Percentiles rank a stretch among this genome's conserved stretches.
phyloP scores from a whole-genome alignment of 345 rosid genomes.

The Melaleuca quinquenervia region DNA sequence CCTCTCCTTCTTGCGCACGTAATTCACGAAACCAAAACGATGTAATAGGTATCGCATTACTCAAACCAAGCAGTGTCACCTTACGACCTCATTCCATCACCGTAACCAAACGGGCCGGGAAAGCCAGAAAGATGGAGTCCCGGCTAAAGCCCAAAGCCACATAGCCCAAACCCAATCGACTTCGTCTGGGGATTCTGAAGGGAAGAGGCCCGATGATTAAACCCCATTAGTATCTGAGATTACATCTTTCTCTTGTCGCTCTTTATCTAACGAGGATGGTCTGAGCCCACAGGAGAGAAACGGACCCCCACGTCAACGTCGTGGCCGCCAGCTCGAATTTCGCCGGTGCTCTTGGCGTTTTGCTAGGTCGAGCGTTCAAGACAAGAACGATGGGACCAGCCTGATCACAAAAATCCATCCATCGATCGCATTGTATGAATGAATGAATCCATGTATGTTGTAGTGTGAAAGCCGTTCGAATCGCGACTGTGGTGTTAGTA shows the following conservation, averaged over 20 bases:
- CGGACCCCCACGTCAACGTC: not conserved
- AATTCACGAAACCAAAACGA: too few relatives aligned
- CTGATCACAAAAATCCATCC: not conserved
- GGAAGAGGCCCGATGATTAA: not conserved
- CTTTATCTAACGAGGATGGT: not conserved
- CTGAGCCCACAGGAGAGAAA: not conserved
- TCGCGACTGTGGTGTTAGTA: not conserved
- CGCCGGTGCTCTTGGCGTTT: not conserved
- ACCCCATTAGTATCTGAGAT: not conserved
- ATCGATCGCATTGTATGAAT: not conserved
- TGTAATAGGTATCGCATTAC: too few relatives aligned
- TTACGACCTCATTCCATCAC: not conserved
- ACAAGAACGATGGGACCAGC: not conserved
- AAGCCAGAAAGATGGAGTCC: not conserved
- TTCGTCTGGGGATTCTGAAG: not conserved
- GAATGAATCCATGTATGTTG: too few relatives aligned
- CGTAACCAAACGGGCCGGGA: not conserved
- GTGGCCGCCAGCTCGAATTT: not conserved
- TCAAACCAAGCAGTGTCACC: too few relatives aligned
- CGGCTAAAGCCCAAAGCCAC: not conserved
- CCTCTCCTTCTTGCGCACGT: too few relatives aligned
- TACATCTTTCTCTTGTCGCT: not conserved
- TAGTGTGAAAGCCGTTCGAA: not conserved
- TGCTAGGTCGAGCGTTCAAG: not conserved
- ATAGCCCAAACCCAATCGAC: not conserved